Conservation (phyloP, 495 filamentous ascomycete genomes). For the Penicillium paradoxum region DNA sequence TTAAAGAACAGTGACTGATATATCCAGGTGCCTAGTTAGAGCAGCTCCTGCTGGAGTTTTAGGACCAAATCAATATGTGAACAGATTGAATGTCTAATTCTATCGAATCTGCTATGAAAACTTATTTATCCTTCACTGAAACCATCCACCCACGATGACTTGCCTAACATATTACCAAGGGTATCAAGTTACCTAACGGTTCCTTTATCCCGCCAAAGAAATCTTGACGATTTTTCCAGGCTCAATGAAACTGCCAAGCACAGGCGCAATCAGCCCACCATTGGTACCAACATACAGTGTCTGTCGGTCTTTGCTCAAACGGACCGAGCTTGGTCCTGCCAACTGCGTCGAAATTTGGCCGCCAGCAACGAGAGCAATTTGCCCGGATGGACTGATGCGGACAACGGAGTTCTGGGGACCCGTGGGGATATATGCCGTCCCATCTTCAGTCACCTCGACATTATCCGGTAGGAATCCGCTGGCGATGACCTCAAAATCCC, state of each 20-base stretch:
- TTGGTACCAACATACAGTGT: slow-evolving; percentile 28
- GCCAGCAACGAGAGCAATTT: slow-evolving; percentile 25
- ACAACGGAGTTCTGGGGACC: slow-evolving; percentile 27
- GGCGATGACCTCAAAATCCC: slow-evolving; percentile 27
- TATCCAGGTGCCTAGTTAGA: no score
- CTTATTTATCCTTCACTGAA: no score
- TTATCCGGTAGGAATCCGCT: slow-evolving; percentile 30
- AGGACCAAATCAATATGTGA: no score
- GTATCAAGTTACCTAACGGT: no score
- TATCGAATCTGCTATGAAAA: no score
- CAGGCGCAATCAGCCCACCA: slow-evolving; percentile 27
- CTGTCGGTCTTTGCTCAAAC: slow-evolving; percentile 20
- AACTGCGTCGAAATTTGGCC: slow-evolving; percentile 25
- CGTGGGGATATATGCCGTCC: slow-evolving; percentile 35
- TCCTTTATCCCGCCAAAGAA: slow-evolving; percentile 4
- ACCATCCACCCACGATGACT: no score
- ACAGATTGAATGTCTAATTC: no score
- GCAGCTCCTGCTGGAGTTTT: no score
- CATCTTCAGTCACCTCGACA: slow-evolving; percentile 30
- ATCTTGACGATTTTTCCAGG: slow-evolving; percentile 29
- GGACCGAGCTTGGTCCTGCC: slow-evolving; percentile 23
- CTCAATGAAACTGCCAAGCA: slow-evolving; percentile 26
- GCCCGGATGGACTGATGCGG: slow-evolving; percentile 21
- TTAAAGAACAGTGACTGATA: no score
- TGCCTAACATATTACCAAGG: no score